Evolutionary conservation across 371 early-diverging fungal species (phyloP).

Genomic region (Furculomyces boomerangus): DNA sequence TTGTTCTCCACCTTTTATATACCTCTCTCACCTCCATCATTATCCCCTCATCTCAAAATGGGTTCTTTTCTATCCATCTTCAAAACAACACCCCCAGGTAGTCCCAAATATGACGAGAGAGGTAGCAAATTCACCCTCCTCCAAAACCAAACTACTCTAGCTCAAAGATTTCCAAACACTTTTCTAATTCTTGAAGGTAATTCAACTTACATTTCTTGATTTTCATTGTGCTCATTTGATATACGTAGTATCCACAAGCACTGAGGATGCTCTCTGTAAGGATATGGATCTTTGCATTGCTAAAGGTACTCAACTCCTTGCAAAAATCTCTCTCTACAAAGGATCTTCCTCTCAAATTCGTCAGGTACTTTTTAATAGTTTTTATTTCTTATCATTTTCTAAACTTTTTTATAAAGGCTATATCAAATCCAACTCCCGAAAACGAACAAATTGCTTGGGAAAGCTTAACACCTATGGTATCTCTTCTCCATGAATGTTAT

Average conservation of each 20-base stretch:
- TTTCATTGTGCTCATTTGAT: background rate
- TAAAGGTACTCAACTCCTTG: background rate
- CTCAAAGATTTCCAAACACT: background rate
- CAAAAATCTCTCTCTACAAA: background rate
- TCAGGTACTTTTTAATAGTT: background rate
- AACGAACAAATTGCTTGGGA: conserved; percentile 76
- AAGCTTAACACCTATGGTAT: conserved; percentile 56
- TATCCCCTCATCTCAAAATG: no score
- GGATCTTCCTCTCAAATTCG: conserved; percentile 1
- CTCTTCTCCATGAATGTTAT: conserved; percentile 55
- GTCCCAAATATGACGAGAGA: no score
- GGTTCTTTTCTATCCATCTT: no score
- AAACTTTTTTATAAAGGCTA: conserved; percentile 29
- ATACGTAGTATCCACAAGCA: background rate
- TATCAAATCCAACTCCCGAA: conserved; percentile 54
- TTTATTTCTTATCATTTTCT: background rate
- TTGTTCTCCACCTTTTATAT: no score
- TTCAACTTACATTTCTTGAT: background rate
- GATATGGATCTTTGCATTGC: background rate
- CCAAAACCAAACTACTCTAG: background rate
- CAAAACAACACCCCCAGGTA: no score
- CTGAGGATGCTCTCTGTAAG: background rate
- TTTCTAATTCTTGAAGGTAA: background rate
- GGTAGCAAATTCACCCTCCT: no score
- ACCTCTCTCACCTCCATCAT: no score